Evolutionary conservation across 164 flowering plant species (phyloP).

Genomic region (Brasenia schreberi): DNA sequence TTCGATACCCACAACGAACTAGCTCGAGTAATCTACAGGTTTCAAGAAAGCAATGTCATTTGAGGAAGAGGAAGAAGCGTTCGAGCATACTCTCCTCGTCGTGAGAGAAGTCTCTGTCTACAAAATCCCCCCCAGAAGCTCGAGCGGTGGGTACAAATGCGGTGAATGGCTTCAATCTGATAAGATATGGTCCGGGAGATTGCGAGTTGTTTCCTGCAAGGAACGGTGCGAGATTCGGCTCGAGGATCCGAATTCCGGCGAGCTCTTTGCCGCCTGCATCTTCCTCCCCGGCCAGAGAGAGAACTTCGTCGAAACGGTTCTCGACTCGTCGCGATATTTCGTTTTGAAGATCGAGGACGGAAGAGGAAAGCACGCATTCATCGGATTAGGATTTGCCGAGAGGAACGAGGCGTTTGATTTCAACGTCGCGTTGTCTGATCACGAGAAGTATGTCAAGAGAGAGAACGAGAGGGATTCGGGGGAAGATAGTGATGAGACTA

Average conservation of each 20-base stretch:
- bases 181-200: slow-evolving; percentile 97
- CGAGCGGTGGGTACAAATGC: slow-evolving; percentile 95
- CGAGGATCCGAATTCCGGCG: slow-evolving; percentile 86
- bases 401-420: slow-evolving; percentile 98
- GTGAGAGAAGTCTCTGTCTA: slow-evolving; percentile 82
- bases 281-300: slow-evolving; percentile 81
- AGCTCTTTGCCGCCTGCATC: slow-evolving; percentile 93
- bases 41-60: slow-evolving; percentile 36
- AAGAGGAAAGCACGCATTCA: slow-evolving; percentile 82
- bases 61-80: slow-evolving; percentile 54
- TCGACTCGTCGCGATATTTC: slow-evolving; percentile 92
- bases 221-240: slow-evolving; percentile 91
- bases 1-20: not conserved
- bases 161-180: slow-evolving; percentile 99
- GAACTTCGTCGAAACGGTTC: slow-evolving; percentile 72
- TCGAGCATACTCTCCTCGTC: slow-evolving; percentile 94
- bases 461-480: slow-evolving; percentile 60
- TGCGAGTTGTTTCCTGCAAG: slow-evolving; percentile 80
- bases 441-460: slow-evolving; percentile 86
- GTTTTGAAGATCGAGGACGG: slow-evolving; percentile 96
- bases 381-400: slow-evolving; percentile 86
- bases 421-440: slow-evolving; percentile 97
- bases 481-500: slow-evolving; percentile 20
- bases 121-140: slow-evolving; percentile 91
- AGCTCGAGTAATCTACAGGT: not conserved